phyloP scores from a whole-genome alignment of 2,329 filamentous ascomycete genomes.

The Aspergillus ibericus region DNA sequence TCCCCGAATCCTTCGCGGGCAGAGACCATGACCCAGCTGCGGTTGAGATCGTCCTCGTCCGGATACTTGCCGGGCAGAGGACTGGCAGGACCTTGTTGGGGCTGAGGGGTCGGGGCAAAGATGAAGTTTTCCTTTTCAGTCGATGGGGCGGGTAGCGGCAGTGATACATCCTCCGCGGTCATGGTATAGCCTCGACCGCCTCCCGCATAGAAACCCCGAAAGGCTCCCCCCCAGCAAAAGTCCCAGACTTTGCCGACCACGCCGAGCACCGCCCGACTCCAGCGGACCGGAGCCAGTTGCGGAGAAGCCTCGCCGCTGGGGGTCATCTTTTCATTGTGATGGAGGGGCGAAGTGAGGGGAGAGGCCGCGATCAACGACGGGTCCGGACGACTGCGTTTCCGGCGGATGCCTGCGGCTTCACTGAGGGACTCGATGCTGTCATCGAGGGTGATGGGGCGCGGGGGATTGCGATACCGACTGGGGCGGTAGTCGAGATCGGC shows the following conservation, averaged over 20 bases:
- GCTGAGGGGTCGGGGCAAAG: conserved; percentile 13
- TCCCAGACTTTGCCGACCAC: conserved; percentile 71
- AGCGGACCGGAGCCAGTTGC: conserved; percentile 28
- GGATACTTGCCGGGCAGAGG: conserved; percentile 58
- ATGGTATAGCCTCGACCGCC: conserved; percentile 72
- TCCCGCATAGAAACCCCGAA: conserved; percentile 83
- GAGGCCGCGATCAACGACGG: conserved; percentile 26
- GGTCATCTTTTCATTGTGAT: conserved; percentile 19
- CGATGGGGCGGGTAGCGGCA: conserved; percentile 15
- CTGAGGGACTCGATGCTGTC: conserved; percentile 26
- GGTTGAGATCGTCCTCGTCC: conserved; percentile 54
- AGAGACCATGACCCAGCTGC: conserved; percentile 70
- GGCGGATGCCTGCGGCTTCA: conserved; percentile 24
- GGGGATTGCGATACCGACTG: conserved; percentile 41
- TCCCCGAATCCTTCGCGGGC: conserved; percentile 19
- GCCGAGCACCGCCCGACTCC: conserved; percentile 45
- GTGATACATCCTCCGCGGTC: conserved; percentile 25
- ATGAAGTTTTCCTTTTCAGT: conserved; percentile 19
- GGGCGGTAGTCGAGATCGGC: conserved; percentile 35
- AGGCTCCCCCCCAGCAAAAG: conserved; percentile 71
- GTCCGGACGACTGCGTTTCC: conserved; percentile 36
- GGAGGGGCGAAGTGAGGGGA: conserved; percentile 21
- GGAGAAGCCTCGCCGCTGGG: conserved; percentile 4
- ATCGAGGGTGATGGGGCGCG: conserved; percentile 27
- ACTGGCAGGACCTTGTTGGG: conserved; percentile 31